Evolutionary conservation across 257 asterid species (phyloP), one percentile per base, ranked within the genome.

Genomic region (Dorcoceras hygrometricum): DNA sequence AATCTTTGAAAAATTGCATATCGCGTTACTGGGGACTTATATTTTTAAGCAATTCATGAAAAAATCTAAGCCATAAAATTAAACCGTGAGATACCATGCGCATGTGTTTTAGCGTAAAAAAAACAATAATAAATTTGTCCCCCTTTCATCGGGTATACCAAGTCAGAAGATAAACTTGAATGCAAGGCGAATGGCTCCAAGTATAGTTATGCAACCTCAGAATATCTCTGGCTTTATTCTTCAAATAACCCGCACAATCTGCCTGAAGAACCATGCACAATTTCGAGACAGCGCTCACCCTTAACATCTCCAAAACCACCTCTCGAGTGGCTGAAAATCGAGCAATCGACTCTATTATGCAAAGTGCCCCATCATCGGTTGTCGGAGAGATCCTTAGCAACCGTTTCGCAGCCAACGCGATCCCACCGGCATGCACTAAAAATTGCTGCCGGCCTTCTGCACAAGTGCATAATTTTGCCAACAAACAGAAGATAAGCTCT

Each of bases 221-320:
- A 28, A 88, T 80, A 73, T 86, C 95, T 66, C 82, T 78, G 12
- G 96, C 95, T 29, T 77, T 81, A 84, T 73, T 90, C 84, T 90
- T 90, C 84, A 93, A 59, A 73, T 71, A 69, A 10, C 16, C 73
- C 59, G 77, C 89, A 68, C 96, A 82, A 66, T 83, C 83, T 10
- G 95, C 95, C 73, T 93, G 99, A 71, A 93, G 71, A 10, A 85
- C 79, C 99, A 93, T 90, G 82, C 96, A 85, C 5, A 93, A 83
- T 77, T 93, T 93, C 57, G 95, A 65, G 43, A 93, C 99, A 0
- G 80, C 99, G 10, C 95, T 86, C 65, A 90, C 90, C 69, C 85
- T 81, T 81, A 93, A 68, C 90, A 93, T 93, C 90, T 93, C 99
- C 62, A 55, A 6, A 16, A 88, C 66, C 71, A 93, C 95, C 70